A percentile compares a stretch with the other conserved stretches of the same genome.
These are phyloP conservation scores for Carex parvula DNA, from an alignment of 176 grass and related monocot species.

Conservation along the genomic window DNA sequence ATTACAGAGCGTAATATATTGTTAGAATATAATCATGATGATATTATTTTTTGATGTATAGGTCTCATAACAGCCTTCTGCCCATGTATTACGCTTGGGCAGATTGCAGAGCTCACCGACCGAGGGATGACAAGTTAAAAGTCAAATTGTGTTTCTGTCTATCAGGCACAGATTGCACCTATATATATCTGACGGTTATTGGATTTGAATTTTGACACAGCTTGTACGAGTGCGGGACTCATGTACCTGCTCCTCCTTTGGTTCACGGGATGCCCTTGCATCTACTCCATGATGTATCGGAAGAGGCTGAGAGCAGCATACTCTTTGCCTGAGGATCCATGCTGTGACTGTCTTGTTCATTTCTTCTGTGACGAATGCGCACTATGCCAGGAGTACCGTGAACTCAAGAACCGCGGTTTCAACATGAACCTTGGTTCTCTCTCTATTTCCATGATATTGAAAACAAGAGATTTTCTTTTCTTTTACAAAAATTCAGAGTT, in stretches of 20 bases:
- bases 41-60: slow-evolving; percentile 1
- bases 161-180: neutral
- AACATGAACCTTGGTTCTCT: slow-evolving; percentile 40
- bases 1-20: neutral
- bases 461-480: neutral
- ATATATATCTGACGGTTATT: neutral
- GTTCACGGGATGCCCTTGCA: slow-evolving; percentile 14
- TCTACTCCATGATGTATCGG: slow-evolving; percentile 65
- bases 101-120: slow-evolving; percentile 49
- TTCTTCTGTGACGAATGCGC: slow-evolving; percentile 41
- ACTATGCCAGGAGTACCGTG: slow-evolving; percentile 68
- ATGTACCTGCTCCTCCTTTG: slow-evolving; percentile 27
- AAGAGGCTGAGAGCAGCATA: slow-evolving; percentile 42
- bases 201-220: slow-evolving; percentile 19
- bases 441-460: neutral
- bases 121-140: slow-evolving; percentile 22
- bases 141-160: neutral
- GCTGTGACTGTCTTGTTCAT: slow-evolving; percentile 62
- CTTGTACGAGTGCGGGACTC: slow-evolving; percentile 35
- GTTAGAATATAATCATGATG: neutral
- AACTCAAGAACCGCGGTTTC: slow-evolving; percentile 55
- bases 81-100: slow-evolving; percentile 58
- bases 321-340: slow-evolving; percentile 41
- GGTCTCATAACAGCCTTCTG: slow-evolving; percentile 51
- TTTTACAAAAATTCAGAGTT: neutral